Evolutionary conservation across 1,139 yeast species (phyloP), one percentile per base, ranked within the genome.

Genomic region (Lodderomyces oxycetoniae): DNA sequence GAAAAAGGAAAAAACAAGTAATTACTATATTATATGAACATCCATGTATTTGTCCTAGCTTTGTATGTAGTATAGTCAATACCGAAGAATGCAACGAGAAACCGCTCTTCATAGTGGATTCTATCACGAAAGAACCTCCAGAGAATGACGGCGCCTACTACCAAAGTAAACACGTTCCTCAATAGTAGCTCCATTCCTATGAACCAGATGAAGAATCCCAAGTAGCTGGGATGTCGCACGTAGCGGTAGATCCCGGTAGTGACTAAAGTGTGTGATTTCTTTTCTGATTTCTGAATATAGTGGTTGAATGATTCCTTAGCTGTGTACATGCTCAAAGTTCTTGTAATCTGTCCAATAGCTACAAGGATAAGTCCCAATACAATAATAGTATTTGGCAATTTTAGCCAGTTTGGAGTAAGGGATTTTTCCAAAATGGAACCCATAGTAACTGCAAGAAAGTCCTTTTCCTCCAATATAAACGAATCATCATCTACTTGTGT

Each of bases 181-280:
- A 89, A 57, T 43, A 81, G 50, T 34, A 89, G 26, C 53, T 91
- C 95, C 2, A 88, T 68, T 0, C 97, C 97, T 3, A 89, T 49
- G 17, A 93, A 91, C 96, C 97, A 93, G 75, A 87, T 79, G 52
- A 80, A 89, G 55, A 84, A 91, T 1, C 97, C 98, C 37, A 79
- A 73, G 57, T 91, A 91, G 33, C 94, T 81, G 8, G 98, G 98
- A 54, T 91, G 98, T 40, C 98, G 69, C 7, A 75, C 59, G 13
- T 60, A 43, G 1, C 65, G 41, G 56, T 91, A 91, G 3, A 91
- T 63, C 0, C 97, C 98, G 5, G 59, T 46, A 0, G 86, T 84
- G 8, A 91, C 79, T 30, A 91, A 63, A 13, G 48, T 58, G 51
- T 91, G 98, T 33, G 71, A 70, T 0, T 59, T 49, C 21, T 63